A percentile compares a stretch with the other conserved stretches of the same genome.
Conservation (phyloP, 257 asterid species). For the Nicotiana obtusifolia region DNA sequence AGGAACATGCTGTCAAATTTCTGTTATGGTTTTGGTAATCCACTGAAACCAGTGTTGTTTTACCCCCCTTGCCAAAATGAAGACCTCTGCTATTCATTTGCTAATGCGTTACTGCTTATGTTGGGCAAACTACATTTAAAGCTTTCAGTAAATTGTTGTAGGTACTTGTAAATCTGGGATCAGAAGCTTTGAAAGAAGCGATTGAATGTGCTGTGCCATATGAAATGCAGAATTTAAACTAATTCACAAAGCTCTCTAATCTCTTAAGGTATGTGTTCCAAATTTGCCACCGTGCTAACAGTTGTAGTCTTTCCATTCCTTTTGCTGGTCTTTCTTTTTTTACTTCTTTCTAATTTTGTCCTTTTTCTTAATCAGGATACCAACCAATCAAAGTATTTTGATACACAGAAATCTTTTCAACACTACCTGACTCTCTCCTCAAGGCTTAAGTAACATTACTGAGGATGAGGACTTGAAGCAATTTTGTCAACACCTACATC, state of each 20-base stretch:
- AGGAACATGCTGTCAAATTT: background rate
- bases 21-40: background rate
- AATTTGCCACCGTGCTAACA: background rate
- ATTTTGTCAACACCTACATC: background rate
- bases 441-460: background rate
- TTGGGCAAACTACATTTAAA: background rate
- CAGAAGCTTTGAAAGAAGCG: conserved; percentile 44
- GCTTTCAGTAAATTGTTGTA: conserved; percentile 19
- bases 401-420: background rate
- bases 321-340: background rate
- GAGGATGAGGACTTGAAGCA: background rate
- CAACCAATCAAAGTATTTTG: background rate
- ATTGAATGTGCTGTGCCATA: conserved; percentile 36
- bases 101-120: background rate
- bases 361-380: background rate
- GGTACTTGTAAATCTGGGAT: conserved; percentile 33
- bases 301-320: background rate
- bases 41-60: background rate
- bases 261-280: background rate
- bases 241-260: background rate
- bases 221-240: conserved; percentile 19
- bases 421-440: background rate
- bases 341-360: background rate
- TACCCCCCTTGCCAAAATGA: background rate
- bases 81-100: background rate